phyloP scores from a whole-genome alignment of 768 basidiomycete species.

The Mycena leptocephala region DNA sequence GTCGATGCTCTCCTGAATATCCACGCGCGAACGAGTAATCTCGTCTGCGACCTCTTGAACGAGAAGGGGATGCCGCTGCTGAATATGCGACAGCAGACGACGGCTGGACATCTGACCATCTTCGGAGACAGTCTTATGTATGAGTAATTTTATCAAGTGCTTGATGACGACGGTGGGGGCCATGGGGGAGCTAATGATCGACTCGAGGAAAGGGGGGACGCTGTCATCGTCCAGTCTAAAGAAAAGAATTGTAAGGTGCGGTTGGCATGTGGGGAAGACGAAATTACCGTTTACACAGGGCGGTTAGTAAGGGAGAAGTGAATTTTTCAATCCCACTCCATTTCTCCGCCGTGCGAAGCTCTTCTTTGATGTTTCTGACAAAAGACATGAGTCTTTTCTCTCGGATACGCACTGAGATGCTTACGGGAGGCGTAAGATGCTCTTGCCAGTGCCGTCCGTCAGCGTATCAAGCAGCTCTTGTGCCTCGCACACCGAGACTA shows the following conservation, averaged over 20 bases:
- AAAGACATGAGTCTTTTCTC: neutral
- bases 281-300: constrained; percentile 55
- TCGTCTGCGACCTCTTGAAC: constrained; percentile 62
- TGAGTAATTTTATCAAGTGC: constrained; percentile 46
- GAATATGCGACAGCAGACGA: constrained; percentile 68
- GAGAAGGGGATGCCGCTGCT: constrained; percentile 75
- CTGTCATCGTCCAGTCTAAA: constrained; percentile 52
- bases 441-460: constrained; percentile 56
- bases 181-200: constrained; percentile 52
- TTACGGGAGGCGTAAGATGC: constrained; percentile 66
- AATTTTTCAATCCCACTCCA: constrained; percentile 74
- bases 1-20: constrained; percentile 61
- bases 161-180: constrained; percentile 53
- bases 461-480: constrained; percentile 72
- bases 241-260: neutral
- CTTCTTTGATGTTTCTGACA: constrained; percentile 63
- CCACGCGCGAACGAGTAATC: constrained; percentile 52
- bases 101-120: constrained; percentile 46
- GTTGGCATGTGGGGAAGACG: neutral
- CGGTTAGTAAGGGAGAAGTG: constrained; percentile 65
- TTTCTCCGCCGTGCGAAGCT: constrained; percentile 58
- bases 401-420: constrained; percentile 41
- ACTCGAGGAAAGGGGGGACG: constrained; percentile 53
- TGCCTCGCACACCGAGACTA: constrained; percentile 75
- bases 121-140: constrained; percentile 44